Conservation (phyloP, 306 rosid genomes). For the Fagus sylvatica region DNA sequence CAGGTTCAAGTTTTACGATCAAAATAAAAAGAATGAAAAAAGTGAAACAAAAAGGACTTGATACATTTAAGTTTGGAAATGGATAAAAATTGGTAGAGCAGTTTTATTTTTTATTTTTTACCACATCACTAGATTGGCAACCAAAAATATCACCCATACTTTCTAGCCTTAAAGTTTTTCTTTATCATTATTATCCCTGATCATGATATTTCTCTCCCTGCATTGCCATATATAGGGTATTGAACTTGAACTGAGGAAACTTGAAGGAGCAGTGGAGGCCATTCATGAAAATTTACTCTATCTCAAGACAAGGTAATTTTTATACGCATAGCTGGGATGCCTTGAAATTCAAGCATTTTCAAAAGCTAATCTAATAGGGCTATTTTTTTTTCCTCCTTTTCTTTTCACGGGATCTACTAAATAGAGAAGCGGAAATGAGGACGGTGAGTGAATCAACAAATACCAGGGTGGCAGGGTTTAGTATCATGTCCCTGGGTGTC, state of each 20-base stretch:
- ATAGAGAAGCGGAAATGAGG: conserved; percentile 92
- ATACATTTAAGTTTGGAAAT: background rate
- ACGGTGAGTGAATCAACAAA: conserved; percentile 76
- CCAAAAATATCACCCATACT: background rate
- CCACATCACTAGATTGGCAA: background rate
- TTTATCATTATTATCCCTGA: background rate
- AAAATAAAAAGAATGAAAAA: background rate
- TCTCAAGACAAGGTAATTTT: conserved; percentile 69
- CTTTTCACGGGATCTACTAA: background rate
- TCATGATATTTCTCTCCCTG: conserved; percentile 11
- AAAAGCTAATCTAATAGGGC: conserved; percentile 2
- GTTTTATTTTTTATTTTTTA: background rate
- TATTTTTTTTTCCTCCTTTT: background rate
- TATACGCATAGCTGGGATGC: conserved; percentile 1
- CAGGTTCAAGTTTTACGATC: background rate
- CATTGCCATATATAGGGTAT: conserved; percentile 52
- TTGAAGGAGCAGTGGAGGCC: conserved; percentile 89
- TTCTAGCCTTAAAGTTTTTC: background rate
- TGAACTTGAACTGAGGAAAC: conserved; percentile 87
- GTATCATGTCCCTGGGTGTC: conserved; percentile 71
- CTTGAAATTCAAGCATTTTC: background rate
- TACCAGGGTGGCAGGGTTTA: conserved; percentile 72
- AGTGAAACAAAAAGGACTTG: background rate
- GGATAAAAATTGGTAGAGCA: background rate
- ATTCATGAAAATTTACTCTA: conserved; percentile 81